These are phyloP conservation scores for Fragaria nilgerrensis DNA, from an alignment of 306 rosid species.

Conservation along the genomic window DNA sequence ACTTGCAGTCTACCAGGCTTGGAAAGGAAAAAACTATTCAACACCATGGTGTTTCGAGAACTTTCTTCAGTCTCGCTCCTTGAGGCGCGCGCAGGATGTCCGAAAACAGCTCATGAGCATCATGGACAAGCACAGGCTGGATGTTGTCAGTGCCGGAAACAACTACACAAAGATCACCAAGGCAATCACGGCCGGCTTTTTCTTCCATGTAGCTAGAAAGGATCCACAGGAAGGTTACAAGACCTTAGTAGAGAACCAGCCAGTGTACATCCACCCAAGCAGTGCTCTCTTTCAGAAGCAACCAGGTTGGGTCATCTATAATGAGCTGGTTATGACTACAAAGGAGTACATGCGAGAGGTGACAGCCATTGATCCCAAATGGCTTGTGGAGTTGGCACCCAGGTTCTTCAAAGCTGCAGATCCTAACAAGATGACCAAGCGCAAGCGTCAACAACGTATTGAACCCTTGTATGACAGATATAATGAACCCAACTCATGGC, in stretches of 20 bases:
- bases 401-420: slow-evolving; percentile 81
- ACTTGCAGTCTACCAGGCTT: slow-evolving; percentile 82
- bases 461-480: slow-evolving; percentile 88
- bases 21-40: slow-evolving; percentile 75
- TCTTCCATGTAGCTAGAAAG: slow-evolving; percentile 79
- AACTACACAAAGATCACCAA: slow-evolving; percentile 72
- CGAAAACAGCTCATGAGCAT: slow-evolving; percentile 79
- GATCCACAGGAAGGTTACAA: slow-evolving; percentile 92
- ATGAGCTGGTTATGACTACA: slow-evolving; percentile 85
- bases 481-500: slow-evolving; percentile 92
- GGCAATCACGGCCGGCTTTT: slow-evolving; percentile 88
- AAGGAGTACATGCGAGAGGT: slow-evolving; percentile 89
- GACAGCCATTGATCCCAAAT: slow-evolving; percentile 78
- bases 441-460: slow-evolving; percentile 80
- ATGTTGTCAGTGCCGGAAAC: slow-evolving; percentile 76
- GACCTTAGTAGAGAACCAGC: slow-evolving; percentile 84
- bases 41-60: slow-evolving; percentile 88
- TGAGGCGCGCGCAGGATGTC: slow-evolving; percentile 79
- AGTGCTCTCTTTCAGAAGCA: slow-evolving; percentile 83
- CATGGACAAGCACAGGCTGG: slow-evolving; percentile 85
- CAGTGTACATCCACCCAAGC: slow-evolving; percentile 82
- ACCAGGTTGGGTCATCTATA: slow-evolving; percentile 89
- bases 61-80: slow-evolving; percentile 54
- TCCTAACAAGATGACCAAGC: slow-evolving; percentile 87
- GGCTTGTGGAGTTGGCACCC: slow-evolving; percentile 91